Percentiles rank a stretch among this genome's conserved stretches.
These are phyloP conservation scores for Ceriops tagal DNA, from an alignment of 345 rosid species.

Conservation along the genomic window DNA sequence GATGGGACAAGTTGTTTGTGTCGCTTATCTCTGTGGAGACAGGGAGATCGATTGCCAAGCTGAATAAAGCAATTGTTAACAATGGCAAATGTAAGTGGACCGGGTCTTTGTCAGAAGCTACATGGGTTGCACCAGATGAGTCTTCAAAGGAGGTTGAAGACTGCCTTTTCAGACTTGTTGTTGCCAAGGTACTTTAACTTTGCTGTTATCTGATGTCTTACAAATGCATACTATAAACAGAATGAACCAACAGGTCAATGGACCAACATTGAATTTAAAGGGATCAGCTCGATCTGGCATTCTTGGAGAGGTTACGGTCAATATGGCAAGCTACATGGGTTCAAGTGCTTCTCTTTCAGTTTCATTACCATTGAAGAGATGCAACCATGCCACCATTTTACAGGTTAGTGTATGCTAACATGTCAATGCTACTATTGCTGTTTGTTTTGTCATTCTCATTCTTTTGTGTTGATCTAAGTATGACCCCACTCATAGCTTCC, in stretches of 20 bases:
- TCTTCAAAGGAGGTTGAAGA: conserved; percentile 38
- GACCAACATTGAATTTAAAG: conserved; percentile 20
- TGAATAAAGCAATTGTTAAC: conserved; percentile 35
- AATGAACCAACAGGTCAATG: neutral
- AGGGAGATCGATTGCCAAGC: conserved; percentile 47
- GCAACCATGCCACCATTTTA: conserved; percentile 45
- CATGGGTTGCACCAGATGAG: conserved; percentile 32
- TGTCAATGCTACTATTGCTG: too few relatives aligned
- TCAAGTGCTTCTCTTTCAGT: conserved; percentile 30
- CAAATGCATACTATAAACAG: too few relatives aligned
- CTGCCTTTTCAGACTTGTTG: conserved; percentile 39
- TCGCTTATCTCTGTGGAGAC: conserved; percentile 41
- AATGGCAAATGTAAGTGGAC: conserved; percentile 62
- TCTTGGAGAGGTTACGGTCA: conserved; percentile 51
- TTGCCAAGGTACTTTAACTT: conserved; percentile 36
- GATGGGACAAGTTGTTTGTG: conserved; percentile 63
- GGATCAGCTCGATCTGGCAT: conserved; percentile 54
- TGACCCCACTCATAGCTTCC: too few relatives aligned
- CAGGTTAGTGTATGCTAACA: conserved; percentile 36
- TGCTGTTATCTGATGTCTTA: neutral
- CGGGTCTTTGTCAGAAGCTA: conserved; percentile 41
- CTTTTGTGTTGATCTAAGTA: too few relatives aligned
- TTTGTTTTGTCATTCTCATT: too few relatives aligned
- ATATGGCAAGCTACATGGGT: conserved; percentile 40
- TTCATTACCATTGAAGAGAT: conserved; percentile 52